A percentile compares a stretch with the other conserved stretches of the same genome.
These are phyloP conservation scores for Bondarzewia mesenterica DNA, from an alignment of 1,284 basidiomycete genomes.

Conservation along the genomic window DNA sequence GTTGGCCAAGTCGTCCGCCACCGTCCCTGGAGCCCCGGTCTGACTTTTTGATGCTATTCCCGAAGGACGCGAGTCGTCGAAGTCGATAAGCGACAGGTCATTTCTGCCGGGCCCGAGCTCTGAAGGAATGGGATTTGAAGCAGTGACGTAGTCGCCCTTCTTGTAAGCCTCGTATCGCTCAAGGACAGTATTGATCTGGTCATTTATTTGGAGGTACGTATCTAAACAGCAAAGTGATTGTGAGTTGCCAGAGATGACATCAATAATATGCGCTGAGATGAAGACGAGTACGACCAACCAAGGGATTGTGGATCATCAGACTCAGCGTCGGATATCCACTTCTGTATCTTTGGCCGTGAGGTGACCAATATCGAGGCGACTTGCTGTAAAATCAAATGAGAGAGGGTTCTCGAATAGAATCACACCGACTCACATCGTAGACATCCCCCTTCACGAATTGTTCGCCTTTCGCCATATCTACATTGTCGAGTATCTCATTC, in stretches of 20 bases:
- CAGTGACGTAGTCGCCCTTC: conserved; percentile 73
- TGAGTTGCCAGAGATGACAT: background rate
- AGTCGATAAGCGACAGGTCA: conserved; percentile 60
- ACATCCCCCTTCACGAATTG: conserved; percentile 83
- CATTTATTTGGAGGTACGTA: conserved; percentile 92
- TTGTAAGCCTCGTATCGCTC: conserved; percentile 89
- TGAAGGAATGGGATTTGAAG: conserved; percentile 56
- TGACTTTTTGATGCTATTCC: conserved; percentile 5
- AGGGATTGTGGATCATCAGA: conserved; percentile 80
- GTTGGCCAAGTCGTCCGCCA: conserved; percentile 47
- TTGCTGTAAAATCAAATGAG: conserved; percentile 49
- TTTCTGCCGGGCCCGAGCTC: conserved; percentile 32
- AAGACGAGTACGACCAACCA: conserved; percentile 38
- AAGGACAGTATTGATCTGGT: conserved; percentile 92
- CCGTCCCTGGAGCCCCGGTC: background rate
- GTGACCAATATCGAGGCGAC: conserved; percentile 77
- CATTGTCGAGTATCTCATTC: conserved; percentile 96
- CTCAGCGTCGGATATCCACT: conserved; percentile 95
- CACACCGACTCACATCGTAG: conserved; percentile 64
- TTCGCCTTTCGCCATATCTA: conserved; percentile 63
- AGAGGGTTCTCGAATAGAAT: background rate
- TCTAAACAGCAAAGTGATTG: conserved; percentile 36
- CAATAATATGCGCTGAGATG: conserved; percentile 1
- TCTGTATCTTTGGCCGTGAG: conserved; percentile 92
- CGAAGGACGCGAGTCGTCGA: conserved; percentile 44